phyloP scores from a whole-genome alignment of 495 filamentous ascomycete genomes.

The Hyphodiscus hymeniophilus region DNA sequence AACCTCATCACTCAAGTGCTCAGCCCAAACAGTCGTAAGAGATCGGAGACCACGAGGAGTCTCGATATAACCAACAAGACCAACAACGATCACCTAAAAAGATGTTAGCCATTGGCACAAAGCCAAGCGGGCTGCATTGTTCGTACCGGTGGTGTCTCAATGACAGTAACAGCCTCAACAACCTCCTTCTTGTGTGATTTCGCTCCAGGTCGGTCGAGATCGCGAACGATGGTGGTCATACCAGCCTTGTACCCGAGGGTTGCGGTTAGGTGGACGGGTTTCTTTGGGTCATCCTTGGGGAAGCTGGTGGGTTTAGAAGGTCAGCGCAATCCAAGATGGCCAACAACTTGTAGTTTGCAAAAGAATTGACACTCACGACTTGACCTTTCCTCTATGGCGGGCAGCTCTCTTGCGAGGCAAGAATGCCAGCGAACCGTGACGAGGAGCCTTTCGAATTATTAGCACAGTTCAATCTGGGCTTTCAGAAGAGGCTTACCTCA shows the following conservation, averaged over 20 bases:
- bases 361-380: conserved; percentile 58
- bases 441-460: conserved; percentile 87
- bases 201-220: conserved; percentile 97
- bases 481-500: no score
- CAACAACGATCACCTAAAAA: conserved; percentile 91
- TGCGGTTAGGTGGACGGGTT: conserved; percentile 97
- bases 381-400: conserved; percentile 95
- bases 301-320: conserved; percentile 54
- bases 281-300: conserved; percentile 99
- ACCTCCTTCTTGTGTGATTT: conserved; percentile 99
- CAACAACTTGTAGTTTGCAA: background rate
- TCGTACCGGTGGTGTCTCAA: conserved; percentile 99
- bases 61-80: conserved; percentile 99
- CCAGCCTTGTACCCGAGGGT: conserved; percentile 99
- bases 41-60: conserved; percentile 99
- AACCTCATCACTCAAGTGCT: conserved; percentile 96
- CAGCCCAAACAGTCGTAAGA: conserved; percentile 98
- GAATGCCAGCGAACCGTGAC: conserved; percentile 97
- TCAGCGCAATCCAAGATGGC: conserved; percentile 22
- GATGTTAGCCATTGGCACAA: conserved; percentile 54
- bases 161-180: conserved; percentile 97
- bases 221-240: conserved; percentile 99
- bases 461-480: no score
- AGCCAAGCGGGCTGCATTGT: conserved; percentile 52
- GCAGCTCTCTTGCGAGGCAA: conserved; percentile 94